Conservation (phyloP, 2,329 filamentous ascomycete species). For the Colletotrichum plurivorum region DNA sequence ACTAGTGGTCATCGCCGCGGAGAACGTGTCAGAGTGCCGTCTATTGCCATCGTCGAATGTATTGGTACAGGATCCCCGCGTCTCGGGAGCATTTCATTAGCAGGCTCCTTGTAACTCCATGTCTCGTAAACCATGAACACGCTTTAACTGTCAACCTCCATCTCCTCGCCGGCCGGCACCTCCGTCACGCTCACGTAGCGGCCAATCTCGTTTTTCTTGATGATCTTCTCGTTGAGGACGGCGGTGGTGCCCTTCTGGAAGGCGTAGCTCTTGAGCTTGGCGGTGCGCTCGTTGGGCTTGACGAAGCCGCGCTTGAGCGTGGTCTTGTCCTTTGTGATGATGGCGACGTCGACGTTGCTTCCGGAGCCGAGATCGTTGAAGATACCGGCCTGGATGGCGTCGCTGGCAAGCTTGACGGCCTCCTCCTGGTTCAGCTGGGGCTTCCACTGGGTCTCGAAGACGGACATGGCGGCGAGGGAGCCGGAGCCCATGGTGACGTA, state of each 20-base stretch:
- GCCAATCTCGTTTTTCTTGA: conserved; percentile 92
- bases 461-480: conserved; percentile 95
- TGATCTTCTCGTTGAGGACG: conserved; percentile 95
- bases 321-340: conserved; percentile 97
- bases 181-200: conserved; percentile 96
- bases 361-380: conserved; percentile 98
- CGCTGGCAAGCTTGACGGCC: conserved; percentile 84
- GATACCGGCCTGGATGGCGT: conserved; percentile 96
- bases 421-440: conserved; percentile 80
- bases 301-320: conserved; percentile 93
- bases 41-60: conserved; percentile 40
- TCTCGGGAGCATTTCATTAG: conserved; percentile 27
- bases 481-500: conserved; percentile 99
- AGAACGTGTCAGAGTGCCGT: conserved; percentile 17
- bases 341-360: conserved; percentile 95
- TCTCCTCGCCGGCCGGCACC: conserved; percentile 78
- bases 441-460: conserved; percentile 98
- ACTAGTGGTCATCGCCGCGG: not conserved
- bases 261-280: conserved; percentile 94
- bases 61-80: conserved; percentile 40
- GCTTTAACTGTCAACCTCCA: conserved; percentile 76
- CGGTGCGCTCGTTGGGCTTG: conserved; percentile 89
- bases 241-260: conserved; percentile 95
- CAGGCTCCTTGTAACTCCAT: conserved; percentile 3
- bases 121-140: conserved; percentile 10